These are phyloP conservation scores for Sporothrix phasma DNA, from an alignment of 2,329 filamentous ascomycete species.

Conservation along the genomic window DNA sequence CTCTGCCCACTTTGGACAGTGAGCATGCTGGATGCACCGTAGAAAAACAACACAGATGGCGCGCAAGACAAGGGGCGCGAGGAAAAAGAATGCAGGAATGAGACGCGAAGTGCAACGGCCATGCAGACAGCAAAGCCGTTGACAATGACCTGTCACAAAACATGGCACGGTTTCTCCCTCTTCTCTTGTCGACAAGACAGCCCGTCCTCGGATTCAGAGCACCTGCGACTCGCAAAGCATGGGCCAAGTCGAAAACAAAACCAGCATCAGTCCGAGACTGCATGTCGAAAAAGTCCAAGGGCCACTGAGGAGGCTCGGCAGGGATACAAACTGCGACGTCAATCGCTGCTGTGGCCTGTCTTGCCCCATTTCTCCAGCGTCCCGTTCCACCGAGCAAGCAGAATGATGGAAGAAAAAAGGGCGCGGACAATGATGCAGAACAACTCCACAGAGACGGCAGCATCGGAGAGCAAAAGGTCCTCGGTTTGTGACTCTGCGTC, in stretches of 20 bases:
- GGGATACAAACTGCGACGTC: not conserved
- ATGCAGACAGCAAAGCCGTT: not conserved
- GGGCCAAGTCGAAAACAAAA: not conserved
- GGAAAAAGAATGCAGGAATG: not conserved
- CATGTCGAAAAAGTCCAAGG: not conserved
- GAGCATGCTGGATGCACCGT: not conserved
- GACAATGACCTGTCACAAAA: constrained; percentile 1
- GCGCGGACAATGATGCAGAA: too few relatives aligned
- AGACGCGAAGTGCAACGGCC: not conserved
- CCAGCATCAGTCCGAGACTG: not conserved
- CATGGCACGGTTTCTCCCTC: not conserved
- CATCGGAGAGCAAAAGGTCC: not conserved
- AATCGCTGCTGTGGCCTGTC: not conserved
- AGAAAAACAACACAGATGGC: not conserved
- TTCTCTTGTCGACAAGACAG: not conserved
- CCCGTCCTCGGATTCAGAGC: not conserved
- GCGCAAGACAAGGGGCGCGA: not conserved
- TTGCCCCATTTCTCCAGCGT: not conserved
- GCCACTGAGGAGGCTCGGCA: not conserved
- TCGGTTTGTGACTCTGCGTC: not conserved
- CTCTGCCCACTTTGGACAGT: not conserved
- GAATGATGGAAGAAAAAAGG: too few relatives aligned
- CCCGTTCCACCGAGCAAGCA: not conserved
- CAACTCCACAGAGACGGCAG: not conserved
- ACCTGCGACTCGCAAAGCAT: not conserved